Base-by-base conservation (phyloP, 805 yeast species). In the Yamadazyma sp. region DNA sequence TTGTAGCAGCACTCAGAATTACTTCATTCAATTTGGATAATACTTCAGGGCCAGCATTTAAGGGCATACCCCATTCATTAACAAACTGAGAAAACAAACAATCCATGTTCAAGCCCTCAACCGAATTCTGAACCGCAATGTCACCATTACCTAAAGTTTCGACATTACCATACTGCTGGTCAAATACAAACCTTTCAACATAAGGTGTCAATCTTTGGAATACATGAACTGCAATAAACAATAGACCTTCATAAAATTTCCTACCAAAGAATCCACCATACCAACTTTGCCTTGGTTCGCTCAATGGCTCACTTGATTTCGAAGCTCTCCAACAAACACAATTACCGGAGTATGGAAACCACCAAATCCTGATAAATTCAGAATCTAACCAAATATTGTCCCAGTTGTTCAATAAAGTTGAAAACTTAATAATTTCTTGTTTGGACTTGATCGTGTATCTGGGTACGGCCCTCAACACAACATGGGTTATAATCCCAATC, bases 51-150 rank as follows among this genome's bases (percentile, higher is more conserved):
- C 97, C 97, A 46, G 78, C 75, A 16, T 64, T 73, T 54, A 91
- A 65, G 14, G 98, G 98, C 33, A 95, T 78, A n/a, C 93, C 89
- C 98, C 98, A 91, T 64, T 91, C 99, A 56, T 90, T 81, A 35
- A 91, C 98, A 62, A 81, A 90, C 61, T 91, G 99, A 29, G 89
- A 80, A 60, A 88, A 91, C 49, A 91, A 67, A 59, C 98, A 93
- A 66, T 93, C 98, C 95, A 91, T 87, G 60, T 86, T 88, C 53
- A 91, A 77, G 5, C 91, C 96, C 42, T 84, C 86, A 30, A 86
- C 91, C 3, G 95, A 83, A 41, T 77, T 75, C 52, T 82, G 88
- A 8, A 90, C 87, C 2, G 86, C 84, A 33, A 75, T 62, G 38
- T 75, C 80, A 21, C 78, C 80, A n/a, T 57, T 59, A 24, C 82